A percentile compares a stretch with the other conserved stretches of the same genome.
Evolutionary conservation across 2,329 filamentous ascomycete species (phyloP).

Genomic region (Diaporthe sp.): DNA sequence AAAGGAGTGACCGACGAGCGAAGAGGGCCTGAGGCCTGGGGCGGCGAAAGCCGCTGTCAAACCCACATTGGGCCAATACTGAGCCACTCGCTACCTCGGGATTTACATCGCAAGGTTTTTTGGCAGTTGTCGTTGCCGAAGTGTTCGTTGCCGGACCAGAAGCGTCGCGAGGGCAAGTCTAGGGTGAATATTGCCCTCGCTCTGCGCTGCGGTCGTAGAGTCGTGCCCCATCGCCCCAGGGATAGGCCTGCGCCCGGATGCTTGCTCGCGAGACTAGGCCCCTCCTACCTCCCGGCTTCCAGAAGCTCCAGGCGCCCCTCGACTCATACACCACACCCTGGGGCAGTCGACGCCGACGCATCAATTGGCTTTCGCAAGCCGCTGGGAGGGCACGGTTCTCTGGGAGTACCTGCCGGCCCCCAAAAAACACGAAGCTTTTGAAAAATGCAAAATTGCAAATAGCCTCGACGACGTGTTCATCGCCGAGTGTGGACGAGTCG

Average conservation of each 20-base stretch:
- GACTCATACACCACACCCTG: conserved; percentile 9
- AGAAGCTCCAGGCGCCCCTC: neutral
- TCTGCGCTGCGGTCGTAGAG: neutral
- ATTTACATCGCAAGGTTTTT: neutral
- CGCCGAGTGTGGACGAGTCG: conserved; percentile 4
- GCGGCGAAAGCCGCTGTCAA: conserved; percentile 29
- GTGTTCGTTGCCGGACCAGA: neutral
- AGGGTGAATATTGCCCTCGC: neutral
- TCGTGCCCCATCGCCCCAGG: conserved; percentile 7
- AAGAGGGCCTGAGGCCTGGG: neutral
- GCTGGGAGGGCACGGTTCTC: neutral
- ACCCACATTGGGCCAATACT: conserved; percentile 11
- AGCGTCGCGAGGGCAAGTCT: neutral
- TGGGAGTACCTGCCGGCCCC: neutral
- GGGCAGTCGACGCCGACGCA: neutral
- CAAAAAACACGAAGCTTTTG: neutral
- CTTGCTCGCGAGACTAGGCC: conserved; percentile 13
- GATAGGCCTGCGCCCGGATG: conserved; percentile 29
- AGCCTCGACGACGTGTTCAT: conserved; percentile 25
- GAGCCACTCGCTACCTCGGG: conserved; percentile 9
- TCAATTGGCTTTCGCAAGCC: conserved; percentile 22
- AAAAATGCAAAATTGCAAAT: conserved; percentile 5
- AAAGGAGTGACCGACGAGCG: conserved; percentile 18
- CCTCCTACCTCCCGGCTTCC: conserved; percentile 11
- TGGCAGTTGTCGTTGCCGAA: neutral